A percentile compares a stretch with the other conserved stretches of the same genome.
Conservation (phyloP, 2,329 filamentous ascomycete species). For the Triangularia setosa region DNA sequence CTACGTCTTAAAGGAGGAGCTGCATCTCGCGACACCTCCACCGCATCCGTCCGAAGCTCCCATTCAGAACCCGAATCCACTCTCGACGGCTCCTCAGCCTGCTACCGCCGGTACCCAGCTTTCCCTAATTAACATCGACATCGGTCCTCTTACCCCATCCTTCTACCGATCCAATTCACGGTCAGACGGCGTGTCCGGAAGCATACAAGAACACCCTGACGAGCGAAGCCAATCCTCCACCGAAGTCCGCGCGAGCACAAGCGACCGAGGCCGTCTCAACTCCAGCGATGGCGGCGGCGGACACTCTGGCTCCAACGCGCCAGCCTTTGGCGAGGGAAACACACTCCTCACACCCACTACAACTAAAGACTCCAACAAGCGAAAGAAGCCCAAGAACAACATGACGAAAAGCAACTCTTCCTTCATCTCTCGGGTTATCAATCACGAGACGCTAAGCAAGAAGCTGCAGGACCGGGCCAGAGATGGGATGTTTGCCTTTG, state of each 20-base stretch:
- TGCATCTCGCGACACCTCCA: conserved; percentile 88
- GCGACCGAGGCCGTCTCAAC: conserved; percentile 45
- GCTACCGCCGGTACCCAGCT: conserved; percentile 81
- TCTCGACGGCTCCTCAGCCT: conserved; percentile 80
- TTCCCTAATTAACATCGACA: conserved; percentile 69
- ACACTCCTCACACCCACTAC: conserved; percentile 61
- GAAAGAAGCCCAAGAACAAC: conserved; percentile 94
- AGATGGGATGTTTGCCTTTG: conserved; percentile 85
- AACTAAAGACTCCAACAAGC: conserved; percentile 72
- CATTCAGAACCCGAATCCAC: conserved; percentile 80
- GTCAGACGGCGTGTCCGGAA: conserved; percentile 40
- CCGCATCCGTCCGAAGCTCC: conserved; percentile 93
- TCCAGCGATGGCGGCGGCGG: conserved; percentile 47
- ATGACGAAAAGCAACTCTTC: conserved; percentile 98
- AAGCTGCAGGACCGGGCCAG: conserved; percentile 72
- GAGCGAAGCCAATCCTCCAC: conserved; percentile 55
- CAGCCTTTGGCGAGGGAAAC: conserved; percentile 85
- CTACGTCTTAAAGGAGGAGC: conserved; percentile 84
- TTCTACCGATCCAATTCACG: conserved; percentile 53
- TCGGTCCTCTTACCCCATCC: conserved; percentile 51
- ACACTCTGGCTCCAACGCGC: conserved; percentile 43
- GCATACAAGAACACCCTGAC: conserved; percentile 59
- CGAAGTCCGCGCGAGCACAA: conserved; percentile 55
- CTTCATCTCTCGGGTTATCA: conserved; percentile 94
- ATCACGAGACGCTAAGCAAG: conserved; percentile 76